Base-by-base conservation (phyloP, 2,329 filamentous ascomycete genomes). In the Coleophoma crateriformis region DNA sequence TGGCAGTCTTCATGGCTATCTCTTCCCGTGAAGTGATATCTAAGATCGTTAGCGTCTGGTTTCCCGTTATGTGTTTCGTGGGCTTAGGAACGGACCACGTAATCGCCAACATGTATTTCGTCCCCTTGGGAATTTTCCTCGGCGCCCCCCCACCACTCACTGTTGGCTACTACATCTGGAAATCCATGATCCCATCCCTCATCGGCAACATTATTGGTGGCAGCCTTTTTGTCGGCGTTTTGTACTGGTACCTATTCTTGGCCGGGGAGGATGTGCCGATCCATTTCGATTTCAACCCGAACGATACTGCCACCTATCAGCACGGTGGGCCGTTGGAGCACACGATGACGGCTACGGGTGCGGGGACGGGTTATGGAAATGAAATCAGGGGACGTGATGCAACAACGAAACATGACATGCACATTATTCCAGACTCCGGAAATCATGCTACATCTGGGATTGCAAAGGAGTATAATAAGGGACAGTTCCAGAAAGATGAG, bases 1-100 rank as follows among this genome's bases (percentile, higher is more conserved):
- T 81, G 22, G 76, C 75, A 0, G 71, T 74, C 41, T 81, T 69
- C 51, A 64, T 76, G 8, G 69, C 67, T 2, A 64, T 73, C 3
- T 73, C 75, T 49, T 74, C 72, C 5, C 70, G 73, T 3, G 77
- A 80, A 48, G 62, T 79, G 12, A 66, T 68, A 15, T 76, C 73
- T 10, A 81, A 81, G 57, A 69, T 81, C 1, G 63, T 76, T 11
- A 73, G 73, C 1, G 77, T 81, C 55, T 82, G 78, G 78, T 76
- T 71, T 59, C 78, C 77, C 0, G 76, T 74, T 3, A 77, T 78
- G 49, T 73, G 73, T 1, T 81, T 81, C 54, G 76, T 80, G 0
- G 70, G 70, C 1, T 65, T 78, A 0, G 74, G 72, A 1, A 68
- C 79, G 2, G 77, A 81, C 50, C 78, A 81, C 64, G 76, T 79